Conservation (phyloP, 768 basidiomycete species). For the Psilocybe azurescens region DNA sequence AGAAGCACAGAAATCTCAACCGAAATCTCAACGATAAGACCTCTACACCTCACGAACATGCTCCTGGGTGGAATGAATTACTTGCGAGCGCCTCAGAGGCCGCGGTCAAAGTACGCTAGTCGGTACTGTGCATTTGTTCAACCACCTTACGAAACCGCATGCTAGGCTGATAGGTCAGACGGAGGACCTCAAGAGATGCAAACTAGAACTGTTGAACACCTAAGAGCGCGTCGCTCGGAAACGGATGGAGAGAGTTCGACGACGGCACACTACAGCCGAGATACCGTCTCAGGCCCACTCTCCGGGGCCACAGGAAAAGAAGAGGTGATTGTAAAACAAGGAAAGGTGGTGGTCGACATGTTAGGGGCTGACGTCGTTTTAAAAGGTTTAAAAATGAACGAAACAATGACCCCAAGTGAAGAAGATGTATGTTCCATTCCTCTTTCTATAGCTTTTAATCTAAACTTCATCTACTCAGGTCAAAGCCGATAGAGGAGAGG, state of each 20-base stretch:
- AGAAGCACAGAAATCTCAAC: slow-evolving; percentile 57
- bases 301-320: slow-evolving; percentile 28
- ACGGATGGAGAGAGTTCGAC: slow-evolving; percentile 37
- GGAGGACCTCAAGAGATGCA: slow-evolving; percentile 40
- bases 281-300: slow-evolving; percentile 54
- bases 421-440: slow-evolving; percentile 29
- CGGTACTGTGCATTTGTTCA: background rate
- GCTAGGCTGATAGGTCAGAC: slow-evolving; percentile 47
- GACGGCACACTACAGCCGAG: slow-evolving; percentile 41
- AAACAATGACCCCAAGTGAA: slow-evolving; percentile 36
- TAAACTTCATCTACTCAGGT: slow-evolving; percentile 22
- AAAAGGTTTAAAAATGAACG: slow-evolving; percentile 18
- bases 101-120: slow-evolving; percentile 54
- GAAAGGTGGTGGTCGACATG: slow-evolving; percentile 23
- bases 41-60: slow-evolving; percentile 53
- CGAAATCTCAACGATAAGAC: slow-evolving; percentile 45
- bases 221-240: slow-evolving; percentile 42
- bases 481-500: slow-evolving; percentile 29
- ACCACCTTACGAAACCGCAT: background rate
- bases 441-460: background rate
- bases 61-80: slow-evolving; percentile 76
- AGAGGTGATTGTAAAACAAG: slow-evolving; percentile 31
- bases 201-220: slow-evolving; percentile 45
- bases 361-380: slow-evolving; percentile 13
- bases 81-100: slow-evolving; percentile 72